A percentile compares a stretch with the other conserved stretches of the same genome.
Conservation (phyloP, 2,329 filamentous ascomycete genomes). For the Verticillium nonalfalfae region DNA sequence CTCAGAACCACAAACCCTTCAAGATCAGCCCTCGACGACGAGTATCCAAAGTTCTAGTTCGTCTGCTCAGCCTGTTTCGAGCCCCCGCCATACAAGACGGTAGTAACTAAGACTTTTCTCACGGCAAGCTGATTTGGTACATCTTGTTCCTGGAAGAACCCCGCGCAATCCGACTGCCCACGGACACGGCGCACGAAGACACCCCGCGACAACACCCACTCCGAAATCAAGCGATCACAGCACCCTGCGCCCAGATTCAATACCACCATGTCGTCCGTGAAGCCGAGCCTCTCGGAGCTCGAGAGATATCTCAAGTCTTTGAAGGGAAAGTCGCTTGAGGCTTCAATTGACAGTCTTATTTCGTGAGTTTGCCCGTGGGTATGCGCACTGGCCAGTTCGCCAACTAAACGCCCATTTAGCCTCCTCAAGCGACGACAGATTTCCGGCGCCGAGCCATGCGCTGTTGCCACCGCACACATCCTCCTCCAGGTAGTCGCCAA, state of each 20-base stretch:
- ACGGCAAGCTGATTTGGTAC: not conserved
- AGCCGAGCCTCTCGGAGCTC: slow-evolving; percentile 62
- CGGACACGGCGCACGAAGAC: not conserved
- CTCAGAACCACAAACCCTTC: not conserved
- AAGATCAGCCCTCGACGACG: not conserved
- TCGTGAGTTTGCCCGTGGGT: slow-evolving; percentile 50
- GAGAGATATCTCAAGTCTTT: slow-evolving; percentile 74
- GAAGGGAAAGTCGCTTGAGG: slow-evolving; percentile 68
- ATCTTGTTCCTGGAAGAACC: not conserved
- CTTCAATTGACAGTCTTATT: slow-evolving; percentile 76
- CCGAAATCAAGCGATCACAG: not conserved
- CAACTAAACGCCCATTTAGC: slow-evolving; percentile 32
- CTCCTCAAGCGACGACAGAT: slow-evolving; percentile 90
- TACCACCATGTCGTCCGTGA: slow-evolving; percentile 48
- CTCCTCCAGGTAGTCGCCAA: slow-evolving; percentile 80
- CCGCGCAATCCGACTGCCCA: not conserved
- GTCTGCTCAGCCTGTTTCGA: not conserved
- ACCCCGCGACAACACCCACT: not conserved
- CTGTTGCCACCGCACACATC: slow-evolving; percentile 83
- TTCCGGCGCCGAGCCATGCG: slow-evolving; percentile 78
- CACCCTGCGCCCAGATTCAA: not conserved
- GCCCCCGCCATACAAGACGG: not conserved
- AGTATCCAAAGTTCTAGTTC: not conserved
- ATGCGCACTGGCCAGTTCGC: not conserved
- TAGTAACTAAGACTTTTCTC: not conserved